phyloP scores from a whole-genome alignment of 2,329 filamentous ascomycete genomes.

The Pestalotiopsis sp. region DNA sequence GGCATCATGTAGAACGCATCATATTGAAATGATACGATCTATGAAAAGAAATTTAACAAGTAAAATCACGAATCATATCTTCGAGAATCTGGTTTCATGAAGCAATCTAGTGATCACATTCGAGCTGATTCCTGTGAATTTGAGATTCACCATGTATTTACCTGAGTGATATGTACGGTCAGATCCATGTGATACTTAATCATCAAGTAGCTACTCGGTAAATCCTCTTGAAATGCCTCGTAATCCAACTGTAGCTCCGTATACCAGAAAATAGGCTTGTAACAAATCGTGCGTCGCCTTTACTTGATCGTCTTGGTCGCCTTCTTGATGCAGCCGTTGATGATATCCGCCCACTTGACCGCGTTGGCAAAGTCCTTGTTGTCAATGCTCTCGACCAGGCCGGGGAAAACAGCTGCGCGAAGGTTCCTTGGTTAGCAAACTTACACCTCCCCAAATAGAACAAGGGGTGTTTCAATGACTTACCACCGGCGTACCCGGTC shows the following conservation, averaged over 20 bases:
- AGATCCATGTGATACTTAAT: background rate
- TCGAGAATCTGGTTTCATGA: background rate
- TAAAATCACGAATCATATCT: background rate
- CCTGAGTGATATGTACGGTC: no score
- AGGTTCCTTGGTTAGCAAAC: no score
- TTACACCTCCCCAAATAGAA: no score
- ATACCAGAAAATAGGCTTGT: background rate
- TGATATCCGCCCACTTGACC: conserved; percentile 61
- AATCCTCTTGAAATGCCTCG: background rate
- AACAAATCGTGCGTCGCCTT: background rate
- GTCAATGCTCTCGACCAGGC: conserved; percentile 65
- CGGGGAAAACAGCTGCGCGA: conserved; percentile 61
- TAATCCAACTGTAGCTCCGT: background rate
- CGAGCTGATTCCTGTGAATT: background rate
- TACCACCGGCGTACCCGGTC: conserved; percentile 85
- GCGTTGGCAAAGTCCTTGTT: conserved; percentile 60
- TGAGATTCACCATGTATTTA: background rate
- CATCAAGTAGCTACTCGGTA: background rate
- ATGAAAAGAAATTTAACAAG: background rate
- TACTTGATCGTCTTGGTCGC: conserved; percentile 43
- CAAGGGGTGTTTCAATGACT: conserved; percentile 27
- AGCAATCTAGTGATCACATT: background rate
- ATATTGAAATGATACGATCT: background rate
- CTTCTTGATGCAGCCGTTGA: conserved; percentile 50
- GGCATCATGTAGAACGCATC: background rate